phyloP scores from a whole-genome alignment of 2,329 filamentous ascomycete species.

The Ascochyta koolunga region DNA sequence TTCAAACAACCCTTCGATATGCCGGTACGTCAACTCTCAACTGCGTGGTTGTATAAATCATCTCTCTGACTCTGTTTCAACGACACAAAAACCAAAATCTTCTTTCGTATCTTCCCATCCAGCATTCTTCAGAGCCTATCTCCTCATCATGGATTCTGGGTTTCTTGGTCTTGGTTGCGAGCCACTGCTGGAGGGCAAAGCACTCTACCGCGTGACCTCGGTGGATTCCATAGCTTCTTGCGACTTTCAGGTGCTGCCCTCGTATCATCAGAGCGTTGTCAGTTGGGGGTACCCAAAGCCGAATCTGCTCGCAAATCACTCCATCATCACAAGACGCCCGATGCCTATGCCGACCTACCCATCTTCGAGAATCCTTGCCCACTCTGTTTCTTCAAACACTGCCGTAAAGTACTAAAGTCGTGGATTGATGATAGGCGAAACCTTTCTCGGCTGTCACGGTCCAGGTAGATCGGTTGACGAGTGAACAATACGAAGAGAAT shows the following conservation, averaged over 20 bases:
- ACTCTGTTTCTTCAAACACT: conserved; percentile 34
- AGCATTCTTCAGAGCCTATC: not conserved
- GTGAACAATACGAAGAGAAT: conserved; percentile 87
- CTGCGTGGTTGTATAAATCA: conserved; percentile 14
- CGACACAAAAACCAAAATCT: not conserved
- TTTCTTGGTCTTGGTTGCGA: conserved; percentile 11
- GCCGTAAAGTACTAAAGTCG: conserved; percentile 31
- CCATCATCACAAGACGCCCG: conserved; percentile 33
- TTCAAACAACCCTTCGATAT: conserved; percentile 23
- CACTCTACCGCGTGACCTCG: conserved; percentile 19
- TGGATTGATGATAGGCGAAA: conserved; percentile 57
- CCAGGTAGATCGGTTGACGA: conserved; percentile 86
- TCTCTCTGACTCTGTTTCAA: not conserved
- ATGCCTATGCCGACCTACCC: conserved; percentile 31
- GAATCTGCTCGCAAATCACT: conserved; percentile 21
- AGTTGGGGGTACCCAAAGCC: not conserved
- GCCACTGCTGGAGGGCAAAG: conserved; percentile 17
- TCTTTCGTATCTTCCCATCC: not conserved
- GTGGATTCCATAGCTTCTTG: conserved; percentile 16
- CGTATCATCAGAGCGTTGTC: conserved; percentile 4
- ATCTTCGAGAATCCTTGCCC: conserved; percentile 39
- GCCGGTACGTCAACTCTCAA: conserved; percentile 35
- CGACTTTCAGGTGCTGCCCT: conserved; percentile 8
- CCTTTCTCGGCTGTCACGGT: conserved; percentile 94
- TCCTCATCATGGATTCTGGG: conserved; percentile 20